Conservation (phyloP, 768 basidiomycete species). For the Pholiota conissans region DNA sequence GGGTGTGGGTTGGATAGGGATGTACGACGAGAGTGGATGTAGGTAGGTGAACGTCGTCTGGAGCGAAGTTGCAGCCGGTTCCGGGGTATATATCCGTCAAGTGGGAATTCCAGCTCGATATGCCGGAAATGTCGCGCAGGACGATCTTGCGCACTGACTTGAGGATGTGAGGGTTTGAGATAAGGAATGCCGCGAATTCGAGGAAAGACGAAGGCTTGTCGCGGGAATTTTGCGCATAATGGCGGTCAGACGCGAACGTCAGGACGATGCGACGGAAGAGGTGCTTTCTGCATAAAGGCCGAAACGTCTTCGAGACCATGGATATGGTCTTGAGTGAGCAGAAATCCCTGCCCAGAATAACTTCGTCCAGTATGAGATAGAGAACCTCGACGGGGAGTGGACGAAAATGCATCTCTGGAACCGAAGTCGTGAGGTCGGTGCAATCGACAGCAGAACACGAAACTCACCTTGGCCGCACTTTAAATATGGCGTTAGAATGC, state of each 20-base stretch:
- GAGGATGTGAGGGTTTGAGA: conserved; percentile 1
- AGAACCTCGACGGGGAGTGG: conserved; percentile 4
- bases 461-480: neutral
- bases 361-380: conserved; percentile 6
- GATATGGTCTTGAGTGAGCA: conserved; percentile 3
- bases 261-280: conserved; percentile 1
- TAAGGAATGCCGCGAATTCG: conserved; percentile 6
- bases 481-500: neutral
- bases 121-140: conserved; percentile 4
- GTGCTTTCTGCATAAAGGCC: neutral
- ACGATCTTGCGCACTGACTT: conserved; percentile 1
- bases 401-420: neutral
- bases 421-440: neutral
- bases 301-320: conserved; percentile 1
- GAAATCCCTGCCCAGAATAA: conserved; percentile 1
- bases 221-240: neutral
- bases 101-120: neutral
- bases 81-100: neutral
- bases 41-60: neutral
- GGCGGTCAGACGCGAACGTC: conserved; percentile 4
- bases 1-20: neutral
- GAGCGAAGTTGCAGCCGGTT: neutral
- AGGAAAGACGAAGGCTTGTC: neutral
- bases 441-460: neutral
- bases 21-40: neutral